Percentiles rank a stretch among this genome's conserved stretches.
Evolutionary conservation across 305 asterid species (phyloP).

Genomic region (Plantago rigida): DNA sequence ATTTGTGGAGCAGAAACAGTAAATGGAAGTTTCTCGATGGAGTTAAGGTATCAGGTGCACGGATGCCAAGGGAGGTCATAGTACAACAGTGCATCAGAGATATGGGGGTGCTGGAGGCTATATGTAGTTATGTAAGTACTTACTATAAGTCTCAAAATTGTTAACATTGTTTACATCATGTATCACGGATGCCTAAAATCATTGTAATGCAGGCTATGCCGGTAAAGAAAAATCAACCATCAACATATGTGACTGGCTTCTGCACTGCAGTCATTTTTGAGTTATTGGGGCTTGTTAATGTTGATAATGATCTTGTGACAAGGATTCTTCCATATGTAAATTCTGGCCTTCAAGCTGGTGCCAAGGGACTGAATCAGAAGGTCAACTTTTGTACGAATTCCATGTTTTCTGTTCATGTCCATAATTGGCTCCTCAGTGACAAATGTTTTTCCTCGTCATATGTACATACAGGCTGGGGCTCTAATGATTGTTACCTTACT

Average conservation of each 20-base stretch:
- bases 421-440: slow-evolving; percentile 18
- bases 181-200: slow-evolving; percentile 24
- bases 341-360: slow-evolving; percentile 53
- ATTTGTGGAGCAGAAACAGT: slow-evolving; percentile 53
- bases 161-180: slow-evolving; percentile 13
- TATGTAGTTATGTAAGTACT: slow-evolving; percentile 62
- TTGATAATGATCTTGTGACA: slow-evolving; percentile 53
- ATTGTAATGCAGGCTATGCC: slow-evolving; percentile 49
- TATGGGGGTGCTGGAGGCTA: slow-evolving; percentile 67
- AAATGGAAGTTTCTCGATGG: slow-evolving; percentile 89
- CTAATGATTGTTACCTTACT: slow-evolving; percentile 77
- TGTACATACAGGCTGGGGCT: slow-evolving; percentile 64
- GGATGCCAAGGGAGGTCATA: slow-evolving; percentile 65
- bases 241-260: slow-evolving; percentile 53
- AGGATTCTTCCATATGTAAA: slow-evolving; percentile 62
- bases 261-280: slow-evolving; percentile 79
- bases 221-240: slow-evolving; percentile 52
- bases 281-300: slow-evolving; percentile 49
- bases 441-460: slow-evolving; percentile 11
- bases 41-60: slow-evolving; percentile 78
- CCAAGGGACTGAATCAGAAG: slow-evolving; percentile 62
- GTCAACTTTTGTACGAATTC: slow-evolving; percentile 29
- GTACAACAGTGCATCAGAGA: slow-evolving; percentile 74
- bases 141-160: slow-evolving; percentile 13
- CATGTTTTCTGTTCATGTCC: slow-evolving; percentile 1